Evolutionary conservation across 2,329 filamentous ascomycete species (phyloP).

Genomic region (Trichoderma lentiforme): DNA sequence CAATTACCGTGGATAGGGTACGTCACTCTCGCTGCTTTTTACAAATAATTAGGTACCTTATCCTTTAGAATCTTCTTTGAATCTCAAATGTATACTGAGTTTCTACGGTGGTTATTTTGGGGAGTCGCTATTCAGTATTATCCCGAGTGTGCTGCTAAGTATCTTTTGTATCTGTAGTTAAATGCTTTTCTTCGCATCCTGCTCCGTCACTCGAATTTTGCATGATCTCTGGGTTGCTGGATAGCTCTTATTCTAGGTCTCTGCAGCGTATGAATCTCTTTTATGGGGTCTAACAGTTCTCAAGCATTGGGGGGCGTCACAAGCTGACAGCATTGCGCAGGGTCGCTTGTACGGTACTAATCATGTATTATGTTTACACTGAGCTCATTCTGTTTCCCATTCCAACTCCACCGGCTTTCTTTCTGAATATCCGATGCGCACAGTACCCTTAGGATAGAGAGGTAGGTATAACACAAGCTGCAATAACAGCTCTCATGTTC

Average conservation of each 20-base stretch:
- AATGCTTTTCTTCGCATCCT: not conserved
- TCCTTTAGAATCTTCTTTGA: too few relatives aligned
- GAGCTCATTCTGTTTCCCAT: conserved; percentile 7
- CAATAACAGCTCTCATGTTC: not conserved
- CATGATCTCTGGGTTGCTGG: not conserved
- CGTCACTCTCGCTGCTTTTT: too few relatives aligned
- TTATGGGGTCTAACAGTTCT: not conserved
- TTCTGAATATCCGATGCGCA: not conserved
- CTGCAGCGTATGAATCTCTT: not conserved
- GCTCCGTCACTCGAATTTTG: fast-evolving
- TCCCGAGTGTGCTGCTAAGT: too few relatives aligned
- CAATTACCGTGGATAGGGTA: too few relatives aligned
- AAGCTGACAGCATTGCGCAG: not conserved
- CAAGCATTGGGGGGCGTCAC: not conserved
- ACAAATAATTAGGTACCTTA: too few relatives aligned
- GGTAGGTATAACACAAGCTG: not conserved
- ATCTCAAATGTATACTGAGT: too few relatives aligned
- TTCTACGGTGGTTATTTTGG: too few relatives aligned
- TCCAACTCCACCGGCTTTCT: not conserved
- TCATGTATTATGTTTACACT: not conserved
- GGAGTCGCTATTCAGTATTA: too few relatives aligned
- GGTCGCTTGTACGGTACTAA: not conserved
- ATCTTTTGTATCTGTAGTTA: too few relatives aligned
- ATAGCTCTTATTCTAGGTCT: not conserved
- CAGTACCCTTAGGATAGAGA: not conserved